phyloP scores from a whole-genome alignment of 1,284 basidiomycete species.

The Chondrostereum purpureum region DNA sequence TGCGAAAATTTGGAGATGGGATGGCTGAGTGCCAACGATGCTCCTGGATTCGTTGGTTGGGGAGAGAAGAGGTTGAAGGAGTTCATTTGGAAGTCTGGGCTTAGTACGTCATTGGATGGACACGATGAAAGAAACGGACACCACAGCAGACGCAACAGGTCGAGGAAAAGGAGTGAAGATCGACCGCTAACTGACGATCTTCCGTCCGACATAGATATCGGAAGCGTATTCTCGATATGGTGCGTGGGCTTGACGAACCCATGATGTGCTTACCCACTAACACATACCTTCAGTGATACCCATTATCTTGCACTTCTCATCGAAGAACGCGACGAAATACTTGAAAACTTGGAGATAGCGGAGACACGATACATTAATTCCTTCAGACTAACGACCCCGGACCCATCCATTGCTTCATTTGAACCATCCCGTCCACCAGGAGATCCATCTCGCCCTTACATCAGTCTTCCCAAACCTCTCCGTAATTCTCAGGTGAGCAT shows the following conservation, averaged over 20 bases:
- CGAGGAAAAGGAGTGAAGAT: conserved; percentile 26
- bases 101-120: conserved; percentile 50
- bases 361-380: conserved; percentile 74
- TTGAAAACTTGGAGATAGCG: conserved; percentile 72
- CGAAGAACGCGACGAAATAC: conserved; percentile 62
- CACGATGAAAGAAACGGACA: conserved; percentile 17
- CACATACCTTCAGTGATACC: conserved; percentile 52
- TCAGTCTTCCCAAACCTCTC: conserved; percentile 62
- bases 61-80: conserved; percentile 67
- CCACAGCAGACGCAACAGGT: conserved; percentile 22
- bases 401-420: conserved; percentile 55
- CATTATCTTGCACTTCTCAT: conserved; percentile 58
- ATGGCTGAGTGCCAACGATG: conserved; percentile 56
- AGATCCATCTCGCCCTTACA: conserved; percentile 42
- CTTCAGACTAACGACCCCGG: conserved; percentile 65
- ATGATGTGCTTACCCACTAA: conserved; percentile 7
- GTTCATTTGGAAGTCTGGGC: conserved; percentile 54
- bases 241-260: conserved; percentile 23
- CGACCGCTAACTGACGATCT: conserved; percentile 37
- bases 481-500: conserved; percentile 14
- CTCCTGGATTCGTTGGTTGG: conserved; percentile 62
- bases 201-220: conserved; percentile 54
- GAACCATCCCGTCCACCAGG: conserved; percentile 29
- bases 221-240: conserved; percentile 70
- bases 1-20: conserved; percentile 70